A percentile compares a stretch with the other conserved stretches of the same genome.
phyloP scores from a whole-genome alignment of 1,284 basidiomycete species.

The Apiotrichum laibachii region DNA sequence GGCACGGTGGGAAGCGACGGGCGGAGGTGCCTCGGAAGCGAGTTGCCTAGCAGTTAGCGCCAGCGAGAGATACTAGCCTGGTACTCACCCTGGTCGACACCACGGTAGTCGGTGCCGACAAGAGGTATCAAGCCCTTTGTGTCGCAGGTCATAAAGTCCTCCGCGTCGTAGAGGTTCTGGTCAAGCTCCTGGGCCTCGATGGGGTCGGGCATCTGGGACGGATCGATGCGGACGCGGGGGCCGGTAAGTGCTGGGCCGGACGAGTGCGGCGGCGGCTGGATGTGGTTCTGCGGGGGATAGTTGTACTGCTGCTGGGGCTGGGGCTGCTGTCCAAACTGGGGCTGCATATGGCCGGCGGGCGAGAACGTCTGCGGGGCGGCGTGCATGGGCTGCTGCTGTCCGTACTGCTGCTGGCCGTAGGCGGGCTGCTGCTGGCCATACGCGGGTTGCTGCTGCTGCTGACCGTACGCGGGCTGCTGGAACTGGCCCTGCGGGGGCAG shows the following conservation, averaged over 20 bases:
- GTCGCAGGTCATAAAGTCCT: conserved; percentile 71
- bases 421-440: conserved; percentile 14
- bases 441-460: conserved; percentile 14
- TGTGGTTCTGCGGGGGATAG: conserved; percentile 49
- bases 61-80: not conserved
- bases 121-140: conserved; percentile 73
- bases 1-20: conserved; percentile 73
- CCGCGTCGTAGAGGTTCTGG: conserved; percentile 75
- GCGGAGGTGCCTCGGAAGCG: conserved; percentile 65
- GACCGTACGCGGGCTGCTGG: conserved; percentile 13
- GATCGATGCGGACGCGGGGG: conserved; percentile 75
- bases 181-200: conserved; percentile 80
- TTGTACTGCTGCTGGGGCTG: conserved; percentile 17
- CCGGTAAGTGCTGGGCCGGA: conserved; percentile 68
- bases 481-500: conserved; percentile 8
- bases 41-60: conserved; percentile 57
- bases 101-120: conserved; percentile 80
- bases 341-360: conserved; percentile 11
- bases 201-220: conserved; percentile 86
- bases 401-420: conserved; percentile 3
- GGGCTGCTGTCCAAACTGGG: conserved; percentile 30
- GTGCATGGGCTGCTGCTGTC: not conserved
- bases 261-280: conserved; percentile 77
- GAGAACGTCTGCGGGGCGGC: not conserved
- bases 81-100: conserved; percentile 82